Conservation (phyloP, 176 grass and related monocot genomes). For the Rhynchospora pubera region DNA sequence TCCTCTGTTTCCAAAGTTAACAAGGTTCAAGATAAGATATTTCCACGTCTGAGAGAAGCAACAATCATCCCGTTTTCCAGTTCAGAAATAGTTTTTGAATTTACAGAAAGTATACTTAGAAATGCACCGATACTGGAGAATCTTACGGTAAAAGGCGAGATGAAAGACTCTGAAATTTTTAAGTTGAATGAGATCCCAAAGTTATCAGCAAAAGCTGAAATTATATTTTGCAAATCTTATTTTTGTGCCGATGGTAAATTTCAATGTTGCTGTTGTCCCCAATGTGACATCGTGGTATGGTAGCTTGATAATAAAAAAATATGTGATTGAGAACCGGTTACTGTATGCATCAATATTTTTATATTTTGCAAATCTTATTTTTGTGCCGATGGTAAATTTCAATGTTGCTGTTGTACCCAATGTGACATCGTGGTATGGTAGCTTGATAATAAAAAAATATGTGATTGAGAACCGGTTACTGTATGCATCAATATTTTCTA, state of each 20-base stretch:
- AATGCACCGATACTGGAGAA: not conserved
- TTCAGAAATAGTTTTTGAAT: not conserved
- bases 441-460: too few species aligned
- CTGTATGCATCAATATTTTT: too few species aligned
- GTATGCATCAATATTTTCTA: too few species aligned
- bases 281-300: not conserved
- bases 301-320: not conserved
- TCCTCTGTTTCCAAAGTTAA: not conserved
- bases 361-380: not conserved
- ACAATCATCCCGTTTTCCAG: not conserved
- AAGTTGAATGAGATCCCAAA: not conserved
- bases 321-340: too few species aligned
- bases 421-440: not conserved
- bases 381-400: not conserved
- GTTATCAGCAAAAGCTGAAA: not conserved
- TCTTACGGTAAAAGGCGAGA: not conserved
- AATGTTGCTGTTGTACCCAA: not conserved
- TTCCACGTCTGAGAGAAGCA: not conserved
- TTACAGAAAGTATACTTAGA: not conserved
- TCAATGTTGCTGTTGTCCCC: not conserved
- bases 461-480: too few species aligned
- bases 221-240: not conserved
- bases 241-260: not conserved
- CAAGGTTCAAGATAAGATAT: not conserved
- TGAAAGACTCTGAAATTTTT: not conserved